A percentile compares a stretch with the other conserved stretches of the same genome.
Conservation (phyloP, 208 protist genomes). For the Leishmania turanica region DNA sequence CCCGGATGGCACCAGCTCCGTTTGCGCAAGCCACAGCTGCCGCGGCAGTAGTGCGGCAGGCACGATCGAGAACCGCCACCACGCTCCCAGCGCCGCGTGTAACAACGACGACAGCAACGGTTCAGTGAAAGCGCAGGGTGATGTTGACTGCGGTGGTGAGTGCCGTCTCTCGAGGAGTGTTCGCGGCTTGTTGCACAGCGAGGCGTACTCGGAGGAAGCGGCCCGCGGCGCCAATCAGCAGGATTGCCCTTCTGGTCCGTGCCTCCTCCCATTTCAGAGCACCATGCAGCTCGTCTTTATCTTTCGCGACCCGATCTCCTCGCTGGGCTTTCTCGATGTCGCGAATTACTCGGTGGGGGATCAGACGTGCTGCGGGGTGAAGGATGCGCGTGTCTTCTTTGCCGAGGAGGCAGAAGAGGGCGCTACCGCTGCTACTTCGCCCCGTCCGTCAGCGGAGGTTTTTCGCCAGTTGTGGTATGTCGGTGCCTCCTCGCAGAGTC, state of each 20-base stretch:
- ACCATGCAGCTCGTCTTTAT: slow-evolving; percentile 62
- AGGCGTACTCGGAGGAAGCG: background rate
- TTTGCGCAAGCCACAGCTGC: background rate
- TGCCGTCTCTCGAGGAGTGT: background rate
- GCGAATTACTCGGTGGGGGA: slow-evolving; percentile 71
- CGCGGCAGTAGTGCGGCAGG: background rate
- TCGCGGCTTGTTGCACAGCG: background rate
- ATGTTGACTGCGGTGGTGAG: background rate
- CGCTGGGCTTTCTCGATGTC: slow-evolving; percentile 67
- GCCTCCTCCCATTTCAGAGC: slow-evolving; percentile 50
- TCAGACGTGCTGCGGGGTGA: slow-evolving; percentile 68
- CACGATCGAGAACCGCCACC: background rate
- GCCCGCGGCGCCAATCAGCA: background rate
- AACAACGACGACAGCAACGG: background rate
- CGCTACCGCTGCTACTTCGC: background rate
- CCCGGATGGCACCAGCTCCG: slow-evolving; percentile 29
- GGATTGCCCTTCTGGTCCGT: background rate
- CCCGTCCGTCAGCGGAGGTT: slow-evolving; percentile 4
- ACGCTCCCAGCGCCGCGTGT: background rate
- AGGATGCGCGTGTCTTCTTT: slow-evolving; percentile 66
- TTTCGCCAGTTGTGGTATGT: slow-evolving; percentile 49
- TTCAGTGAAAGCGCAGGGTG: background rate
- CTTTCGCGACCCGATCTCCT: slow-evolving; percentile 43
- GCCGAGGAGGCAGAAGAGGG: slow-evolving; percentile 12
- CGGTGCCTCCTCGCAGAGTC: slow-evolving; percentile 14